Base-by-base conservation (phyloP, 305 asterid species). In the Solanum chacoense region DNA sequence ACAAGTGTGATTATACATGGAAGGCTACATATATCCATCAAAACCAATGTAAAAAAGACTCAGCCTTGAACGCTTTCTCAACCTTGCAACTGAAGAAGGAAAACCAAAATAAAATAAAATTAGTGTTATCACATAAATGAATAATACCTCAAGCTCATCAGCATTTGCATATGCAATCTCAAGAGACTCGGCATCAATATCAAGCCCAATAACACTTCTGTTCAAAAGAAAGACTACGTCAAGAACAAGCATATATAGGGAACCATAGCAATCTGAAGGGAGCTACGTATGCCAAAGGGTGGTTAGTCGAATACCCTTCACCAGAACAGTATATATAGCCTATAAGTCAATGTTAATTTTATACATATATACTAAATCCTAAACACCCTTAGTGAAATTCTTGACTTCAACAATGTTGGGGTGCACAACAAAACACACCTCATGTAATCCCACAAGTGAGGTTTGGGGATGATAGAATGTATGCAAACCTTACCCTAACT, bases 131-230 rank as follows among this genome's bases (percentile, higher is more conserved):
- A 86, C 77, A 74, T 8, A 74, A 74, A 32, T 2, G 14, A 32
- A 74, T 32, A 74, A 32, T 74, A 96, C 99, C 93, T 97, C 99
- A 36, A 97, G 94, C 63, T 95, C 97, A 29, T 94, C 95, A 6
- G 98, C 98, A 89, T 96, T 97, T 76, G 93, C 92, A 50, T 93
- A 89, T 26, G 99, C 99, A 91, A 96, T 97, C 91, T 96, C 96
- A 77, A 97, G 96, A 81, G 98, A 95, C 59, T 95, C 98, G 2
- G 93, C 84, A 87, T 97, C 99, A 86, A 97, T 90, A 86, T 97
- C 99, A 67, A 94, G 90, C 88, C 99, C 99, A 74, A 92, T 86
- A 79, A 96, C 95, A 89, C 94, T 96, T 88, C 98, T 95, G 93
- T 50, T 72, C 86, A 88, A 89, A 69, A 37, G 84, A 89, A 59